Conservation (phyloP, 805 yeast species). For the Schwanniomyces vanrijiae region DNA sequence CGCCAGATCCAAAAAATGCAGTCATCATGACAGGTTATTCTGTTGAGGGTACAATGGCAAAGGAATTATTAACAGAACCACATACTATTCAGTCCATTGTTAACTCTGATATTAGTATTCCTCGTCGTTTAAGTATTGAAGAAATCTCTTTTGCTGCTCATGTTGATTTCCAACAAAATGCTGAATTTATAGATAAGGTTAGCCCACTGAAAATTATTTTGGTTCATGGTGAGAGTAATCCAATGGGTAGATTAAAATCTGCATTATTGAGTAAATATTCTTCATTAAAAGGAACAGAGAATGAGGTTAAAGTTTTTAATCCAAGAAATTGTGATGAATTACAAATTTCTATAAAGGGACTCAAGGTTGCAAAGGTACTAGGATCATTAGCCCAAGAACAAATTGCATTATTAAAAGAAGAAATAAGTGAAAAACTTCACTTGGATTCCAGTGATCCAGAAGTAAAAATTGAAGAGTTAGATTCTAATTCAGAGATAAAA, state of each 20-base stretch:
- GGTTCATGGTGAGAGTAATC: constrained; percentile 96
- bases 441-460: constrained; percentile 37
- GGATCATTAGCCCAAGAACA: constrained; percentile 53
- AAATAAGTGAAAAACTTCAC: constrained; percentile 54
- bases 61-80: constrained; percentile 83
- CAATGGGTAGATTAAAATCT: constrained; percentile 97
- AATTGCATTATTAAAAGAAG: constrained; percentile 37
- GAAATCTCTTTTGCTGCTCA: constrained; percentile 99
- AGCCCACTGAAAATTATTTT: constrained; percentile 83
- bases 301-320: constrained; percentile 86
- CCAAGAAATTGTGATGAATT: constrained; percentile 89
- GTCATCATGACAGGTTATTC: constrained; percentile 94
- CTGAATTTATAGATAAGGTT: constrained; percentile 85
- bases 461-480: constrained; percentile 35
- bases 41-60: constrained; percentile 98
- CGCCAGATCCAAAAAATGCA: constrained; percentile 91
- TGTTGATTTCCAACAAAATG: constrained; percentile 92
- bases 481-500: constrained; percentile 4
- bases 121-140: constrained; percentile 83
- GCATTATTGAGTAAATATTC: constrained; percentile 87
- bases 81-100: constrained; percentile 78
- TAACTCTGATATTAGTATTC: constrained; percentile 82
- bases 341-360: constrained; percentile 73
- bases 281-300: constrained; percentile 76
- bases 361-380: constrained; percentile 74